These are phyloP conservation scores for Wickerhamiella domercqiae DNA, from an alignment of 805 yeast genomes.

Conservation along the genomic window DNA sequence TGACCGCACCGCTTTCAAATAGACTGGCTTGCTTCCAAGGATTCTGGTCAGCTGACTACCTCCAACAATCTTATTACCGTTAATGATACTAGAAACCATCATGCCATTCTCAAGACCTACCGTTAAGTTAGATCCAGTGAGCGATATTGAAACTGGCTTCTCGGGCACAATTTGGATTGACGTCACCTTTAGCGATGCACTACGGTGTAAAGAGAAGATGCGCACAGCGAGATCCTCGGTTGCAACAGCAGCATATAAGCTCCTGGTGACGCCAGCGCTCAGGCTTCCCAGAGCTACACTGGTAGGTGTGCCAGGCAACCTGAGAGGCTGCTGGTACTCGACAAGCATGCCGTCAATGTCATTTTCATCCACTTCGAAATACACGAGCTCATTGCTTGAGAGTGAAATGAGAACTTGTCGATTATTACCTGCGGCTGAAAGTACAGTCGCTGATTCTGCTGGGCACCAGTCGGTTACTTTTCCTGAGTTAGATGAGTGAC, in stretches of 20 bases:
- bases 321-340: constrained; percentile 52
- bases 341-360: constrained; percentile 49
- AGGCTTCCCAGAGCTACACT: constrained; percentile 33
- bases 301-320: constrained; percentile 22
- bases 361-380: constrained; percentile 66
- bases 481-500: constrained; percentile 32
- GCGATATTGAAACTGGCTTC: constrained; percentile 27
- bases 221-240: constrained; percentile 56
- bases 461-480: constrained; percentile 61
- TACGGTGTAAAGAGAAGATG: constrained; percentile 46
- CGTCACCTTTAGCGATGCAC: constrained; percentile 42
- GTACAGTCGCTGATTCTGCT: constrained; percentile 56
- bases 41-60: constrained; percentile 46
- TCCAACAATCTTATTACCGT: constrained; percentile 46
- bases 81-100: constrained; percentile 48
- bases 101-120: constrained; percentile 76
- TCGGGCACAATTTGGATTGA: constrained; percentile 55
- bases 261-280: constrained; percentile 32
- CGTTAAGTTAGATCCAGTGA: constrained; percentile 11
- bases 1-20: constrained; percentile 28
- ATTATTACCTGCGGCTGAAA: constrained; percentile 44
- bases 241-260: constrained; percentile 54
- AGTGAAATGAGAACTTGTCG: constrained; percentile 58
- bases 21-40: constrained; percentile 54
- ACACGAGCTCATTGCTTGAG: constrained; percentile 59